These are phyloP conservation scores for Volvox reticuliferus DNA, from an alignment of 139 green algal genomes.

Conservation along the genomic window DNA sequence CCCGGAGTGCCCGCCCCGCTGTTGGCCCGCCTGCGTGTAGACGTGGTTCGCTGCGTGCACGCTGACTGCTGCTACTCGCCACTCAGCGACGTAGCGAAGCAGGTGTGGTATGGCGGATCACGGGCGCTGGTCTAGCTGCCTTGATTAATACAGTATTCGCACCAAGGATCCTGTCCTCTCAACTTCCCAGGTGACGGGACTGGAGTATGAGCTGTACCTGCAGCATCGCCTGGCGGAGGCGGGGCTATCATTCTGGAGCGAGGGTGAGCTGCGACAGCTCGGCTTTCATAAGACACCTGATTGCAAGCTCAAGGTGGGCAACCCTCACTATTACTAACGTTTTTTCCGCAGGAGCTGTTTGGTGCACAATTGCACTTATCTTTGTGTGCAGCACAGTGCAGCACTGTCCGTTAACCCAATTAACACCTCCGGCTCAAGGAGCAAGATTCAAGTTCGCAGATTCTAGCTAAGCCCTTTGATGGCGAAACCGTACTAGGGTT, in stretches of 20 bases:
- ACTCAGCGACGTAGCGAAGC: conserved; percentile 67
- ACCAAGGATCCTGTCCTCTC: too few species aligned
- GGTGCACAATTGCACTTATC: too few species aligned
- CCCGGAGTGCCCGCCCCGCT: conserved; percentile 43
- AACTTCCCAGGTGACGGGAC: conserved; percentile 49
- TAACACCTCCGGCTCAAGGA: too few species aligned
- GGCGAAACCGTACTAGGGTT: too few species aligned
- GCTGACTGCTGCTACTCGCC: conserved; percentile 76
- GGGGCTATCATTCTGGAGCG: conserved; percentile 84
- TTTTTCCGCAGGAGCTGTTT: too few species aligned
- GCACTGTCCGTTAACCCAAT: too few species aligned
- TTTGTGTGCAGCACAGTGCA: too few species aligned
- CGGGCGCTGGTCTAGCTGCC: too few species aligned
- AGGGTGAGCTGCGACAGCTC: conserved; percentile 78
- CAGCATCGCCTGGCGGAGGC: conserved; percentile 65
- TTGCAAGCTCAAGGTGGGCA: conserved; percentile 76
- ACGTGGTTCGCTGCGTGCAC: conserved; percentile 62
- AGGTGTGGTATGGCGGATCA: conserved; percentile 38
- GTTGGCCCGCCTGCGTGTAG: conserved; percentile 56
- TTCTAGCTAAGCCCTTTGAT: too few species aligned
- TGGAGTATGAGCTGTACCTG: conserved; percentile 84
- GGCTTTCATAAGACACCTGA: conserved; percentile 92
- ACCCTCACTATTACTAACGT: too few species aligned
- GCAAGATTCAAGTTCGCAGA: too few species aligned
- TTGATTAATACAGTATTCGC: too few species aligned